These are phyloP conservation scores for Apiospora hydei DNA, from an alignment of 2,329 filamentous ascomycete genomes.

Conservation along the genomic window DNA sequence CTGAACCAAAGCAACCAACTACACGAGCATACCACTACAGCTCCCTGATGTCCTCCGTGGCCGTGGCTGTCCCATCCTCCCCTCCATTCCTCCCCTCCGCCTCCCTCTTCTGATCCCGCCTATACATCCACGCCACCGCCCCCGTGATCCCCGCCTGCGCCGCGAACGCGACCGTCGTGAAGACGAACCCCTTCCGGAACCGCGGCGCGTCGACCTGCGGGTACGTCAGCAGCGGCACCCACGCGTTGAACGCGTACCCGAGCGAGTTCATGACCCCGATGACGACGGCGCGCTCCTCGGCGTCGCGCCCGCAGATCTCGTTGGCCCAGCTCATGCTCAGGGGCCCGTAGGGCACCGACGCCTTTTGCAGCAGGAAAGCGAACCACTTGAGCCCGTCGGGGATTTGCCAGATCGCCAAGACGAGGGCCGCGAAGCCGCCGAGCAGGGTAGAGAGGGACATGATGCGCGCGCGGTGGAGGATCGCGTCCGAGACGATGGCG, in stretches of 20 bases:
- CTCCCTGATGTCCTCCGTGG: not conserved
- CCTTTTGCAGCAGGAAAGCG: conserved; percentile 33
- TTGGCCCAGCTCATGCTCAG: conserved; percentile 46
- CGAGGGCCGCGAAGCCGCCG: conserved; percentile 28
- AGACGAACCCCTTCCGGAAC: conserved; percentile 38
- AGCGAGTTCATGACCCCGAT: conserved; percentile 51
- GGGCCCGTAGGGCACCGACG: conserved; percentile 34
- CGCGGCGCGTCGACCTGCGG: conserved; percentile 41
- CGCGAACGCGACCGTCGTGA: conserved; percentile 31
- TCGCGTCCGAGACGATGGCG: conserved; percentile 61
- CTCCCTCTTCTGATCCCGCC: conserved; percentile 29
- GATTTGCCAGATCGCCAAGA: conserved; percentile 35
- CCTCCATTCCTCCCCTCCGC: not conserved
- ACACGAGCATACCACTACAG: not conserved
- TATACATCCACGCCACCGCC: conserved; percentile 33
- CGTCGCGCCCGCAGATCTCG: conserved; percentile 45
- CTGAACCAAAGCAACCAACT: no score
- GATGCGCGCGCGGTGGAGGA: conserved; percentile 40
- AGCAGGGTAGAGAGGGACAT: conserved; percentile 42
- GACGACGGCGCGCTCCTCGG: conserved; percentile 50
- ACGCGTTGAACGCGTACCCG: conserved; percentile 47
- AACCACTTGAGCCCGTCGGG: conserved; percentile 35
- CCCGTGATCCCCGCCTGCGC: conserved; percentile 35
- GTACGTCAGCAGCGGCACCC: conserved; percentile 43
- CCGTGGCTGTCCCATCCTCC: not conserved